These are phyloP conservation scores for Cordyceps militaris DNA, from an alignment of 2,329 filamentous ascomycete genomes.

Conservation along the genomic window DNA sequence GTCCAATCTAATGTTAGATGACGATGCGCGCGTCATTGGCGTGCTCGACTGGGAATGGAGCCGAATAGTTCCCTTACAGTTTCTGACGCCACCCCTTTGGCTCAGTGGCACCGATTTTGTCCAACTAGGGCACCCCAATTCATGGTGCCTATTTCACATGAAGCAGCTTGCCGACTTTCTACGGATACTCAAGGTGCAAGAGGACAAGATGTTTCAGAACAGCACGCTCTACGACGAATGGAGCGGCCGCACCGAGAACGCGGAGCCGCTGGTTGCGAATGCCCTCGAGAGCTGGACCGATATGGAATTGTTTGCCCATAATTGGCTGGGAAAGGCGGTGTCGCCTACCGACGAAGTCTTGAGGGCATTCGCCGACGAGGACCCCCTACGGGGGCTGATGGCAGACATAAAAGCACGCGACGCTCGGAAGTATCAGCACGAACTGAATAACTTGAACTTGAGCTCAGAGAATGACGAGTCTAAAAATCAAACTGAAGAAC, in stretches of 20 bases:
- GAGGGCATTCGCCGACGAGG: no score
- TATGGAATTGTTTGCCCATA: neutral
- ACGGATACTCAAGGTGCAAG: neutral
- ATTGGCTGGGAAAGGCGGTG: no score
- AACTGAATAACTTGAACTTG: no score
- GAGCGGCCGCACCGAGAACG: neutral
- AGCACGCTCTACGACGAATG: neutral
- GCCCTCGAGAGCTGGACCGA: neutral
- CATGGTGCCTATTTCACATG: neutral
- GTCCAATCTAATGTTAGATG: slow-evolving; percentile 14
- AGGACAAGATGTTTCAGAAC: neutral
- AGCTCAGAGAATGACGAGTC: no score
- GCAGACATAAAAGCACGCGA: no score
- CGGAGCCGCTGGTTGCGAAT: neutral
- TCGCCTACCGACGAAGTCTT: no score
- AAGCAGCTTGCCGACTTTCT: neutral
- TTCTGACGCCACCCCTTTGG: slow-evolving; percentile 14
- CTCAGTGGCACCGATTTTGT: neutral
- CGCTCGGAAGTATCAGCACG: no score
- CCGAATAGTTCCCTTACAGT: slow-evolving; percentile 15
- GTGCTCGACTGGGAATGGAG: slow-evolving; percentile 18
- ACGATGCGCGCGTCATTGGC: slow-evolving; percentile 7
- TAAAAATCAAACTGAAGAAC: no score
- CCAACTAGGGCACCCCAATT: neutral
- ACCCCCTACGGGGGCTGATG: no score